Percentiles rank a stretch among this genome's conserved stretches.
phyloP scores from a whole-genome alignment of 1,139 yeast genomes.

The Yamadazyma pseudoaaseri region DNA sequence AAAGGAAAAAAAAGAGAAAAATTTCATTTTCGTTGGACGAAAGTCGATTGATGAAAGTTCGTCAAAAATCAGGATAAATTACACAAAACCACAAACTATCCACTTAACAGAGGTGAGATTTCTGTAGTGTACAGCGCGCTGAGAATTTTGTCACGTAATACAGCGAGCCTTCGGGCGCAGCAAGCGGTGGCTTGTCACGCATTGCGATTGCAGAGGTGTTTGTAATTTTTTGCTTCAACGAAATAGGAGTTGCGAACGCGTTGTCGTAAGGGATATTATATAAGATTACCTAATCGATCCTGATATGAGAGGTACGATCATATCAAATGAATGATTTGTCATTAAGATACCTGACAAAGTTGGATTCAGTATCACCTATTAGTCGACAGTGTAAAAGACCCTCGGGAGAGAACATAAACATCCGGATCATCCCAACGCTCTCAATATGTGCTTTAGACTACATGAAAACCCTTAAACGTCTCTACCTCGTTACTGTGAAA shows the following conservation, averaged over 20 bases:
- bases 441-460: too few species aligned
- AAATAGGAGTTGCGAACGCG: conserved; percentile 1
- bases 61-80: conserved; percentile 3
- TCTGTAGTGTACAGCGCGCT: neutral
- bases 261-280: neutral
- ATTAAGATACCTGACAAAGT: too few species aligned
- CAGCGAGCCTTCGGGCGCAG: conserved; percentile 1
- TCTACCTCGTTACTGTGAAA: neutral
- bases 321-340: too few species aligned
- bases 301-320: neutral
- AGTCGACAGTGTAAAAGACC: too few species aligned
- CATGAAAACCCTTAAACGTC: too few species aligned
- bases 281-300: neutral
- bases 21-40: conserved; percentile 6
- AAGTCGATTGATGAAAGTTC: conserved; percentile 3
- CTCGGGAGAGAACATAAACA: too few species aligned
- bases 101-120: neutral
- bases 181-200: neutral
- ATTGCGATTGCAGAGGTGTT: conserved; percentile 1
- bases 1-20: conserved; percentile 4
- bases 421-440: too few species aligned
- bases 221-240: too few species aligned
- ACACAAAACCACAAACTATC: neutral
- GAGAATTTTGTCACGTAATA: neutral
- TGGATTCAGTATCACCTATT: too few species aligned